Base-by-base conservation (phyloP, 495 filamentous ascomycete species). In the Penicillium flavigenum region DNA sequence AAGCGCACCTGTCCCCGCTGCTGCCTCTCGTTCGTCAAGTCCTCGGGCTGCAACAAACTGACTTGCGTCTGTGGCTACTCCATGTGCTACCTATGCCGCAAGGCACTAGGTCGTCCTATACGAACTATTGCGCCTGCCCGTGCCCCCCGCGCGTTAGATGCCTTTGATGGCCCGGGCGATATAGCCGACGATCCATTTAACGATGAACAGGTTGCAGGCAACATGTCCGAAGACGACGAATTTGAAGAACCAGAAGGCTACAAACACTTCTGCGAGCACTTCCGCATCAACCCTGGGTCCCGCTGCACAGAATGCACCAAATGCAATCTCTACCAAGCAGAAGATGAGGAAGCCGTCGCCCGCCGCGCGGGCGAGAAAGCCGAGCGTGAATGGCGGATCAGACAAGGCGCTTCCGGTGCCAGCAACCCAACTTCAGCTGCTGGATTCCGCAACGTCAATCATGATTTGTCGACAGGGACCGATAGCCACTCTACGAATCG, bases 31-130 rank as follows among this genome's bases (percentile, higher is more conserved):
- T 97, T 98, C 65, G 88, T 98, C 70, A 97, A 97, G 66, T 85
- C 82, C 3, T 86, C 87, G 32, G 94, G 94, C 58, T 98, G 94
- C 79, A 98, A 98, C 75, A 97, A 96, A 70, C 74, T 98, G 16
- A 92, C 89, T n/a, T 98, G 94, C 68, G 81, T 90, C n/a, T 98
- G 94, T 69, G 92, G 94, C 1, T 98, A 97, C 72, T 86, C 87
- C 57, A 98, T 98, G 94, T 98, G 94, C 75, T 97, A 96, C 59
- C 81, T 96, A 41, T 96, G 89, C 66, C 87, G 89, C 26, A 77
- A 81, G 59, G 77, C 76, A 19, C 66, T 82, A 0, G 74, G 71
- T 4, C 60, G 68, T 31, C 68, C 64, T 1, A 36, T 70, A 2
- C 66, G 57, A 10, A 41, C 62, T 3, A 31, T 29, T 34, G 32